These are phyloP conservation scores for Avena sativa DNA, from an alignment of 176 grass and related monocot genomes.

Conservation along the genomic window DNA sequence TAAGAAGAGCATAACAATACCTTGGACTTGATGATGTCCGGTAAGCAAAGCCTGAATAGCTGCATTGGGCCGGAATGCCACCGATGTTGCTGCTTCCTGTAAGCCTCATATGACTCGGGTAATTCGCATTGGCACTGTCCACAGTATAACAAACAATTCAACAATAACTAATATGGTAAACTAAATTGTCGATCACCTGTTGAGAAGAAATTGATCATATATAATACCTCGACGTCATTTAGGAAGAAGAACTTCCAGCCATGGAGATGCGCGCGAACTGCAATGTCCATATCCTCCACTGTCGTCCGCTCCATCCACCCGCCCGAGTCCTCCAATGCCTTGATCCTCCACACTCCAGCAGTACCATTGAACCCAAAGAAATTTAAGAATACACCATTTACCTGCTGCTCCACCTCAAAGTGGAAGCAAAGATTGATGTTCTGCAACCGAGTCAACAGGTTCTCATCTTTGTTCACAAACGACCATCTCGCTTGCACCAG, in stretches of 20 bases:
- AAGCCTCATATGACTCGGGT: slow-evolving; percentile 98
- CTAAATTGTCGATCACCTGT: background rate
- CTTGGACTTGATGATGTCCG: slow-evolving; percentile 87
- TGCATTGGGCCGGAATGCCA: slow-evolving; percentile 99
- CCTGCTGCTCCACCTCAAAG: slow-evolving; percentile 99
- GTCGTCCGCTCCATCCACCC: slow-evolving; percentile 99
- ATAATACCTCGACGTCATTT: slow-evolving; percentile 89
- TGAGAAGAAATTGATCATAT: background rate
- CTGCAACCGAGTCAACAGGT: slow-evolving; percentile 84
- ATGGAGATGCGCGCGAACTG: slow-evolving; percentile 84
- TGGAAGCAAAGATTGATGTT: slow-evolving; percentile 99
- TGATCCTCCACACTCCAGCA: slow-evolving; percentile 94
- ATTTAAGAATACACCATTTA: slow-evolving; percentile 86
- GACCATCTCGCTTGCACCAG: slow-evolving; percentile 98
- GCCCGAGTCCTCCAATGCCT: slow-evolving; percentile 83
- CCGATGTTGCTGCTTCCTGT: slow-evolving; percentile 98
- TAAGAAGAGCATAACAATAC: slow-evolving; percentile 44
- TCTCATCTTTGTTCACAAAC: slow-evolving; percentile 96
- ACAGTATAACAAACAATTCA: background rate
- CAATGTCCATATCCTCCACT: slow-evolving; percentile 99
- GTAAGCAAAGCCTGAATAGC: slow-evolving; percentile 92
- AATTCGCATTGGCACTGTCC: slow-evolving; percentile 96
- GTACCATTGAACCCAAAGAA: slow-evolving; percentile 99
- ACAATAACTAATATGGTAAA: background rate
- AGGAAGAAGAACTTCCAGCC: slow-evolving; percentile 98